A percentile compares a stretch with the other conserved stretches of the same genome.
Conservation (phyloP, 768 basidiomycete species). For the Termitomyces sp. region DNA sequence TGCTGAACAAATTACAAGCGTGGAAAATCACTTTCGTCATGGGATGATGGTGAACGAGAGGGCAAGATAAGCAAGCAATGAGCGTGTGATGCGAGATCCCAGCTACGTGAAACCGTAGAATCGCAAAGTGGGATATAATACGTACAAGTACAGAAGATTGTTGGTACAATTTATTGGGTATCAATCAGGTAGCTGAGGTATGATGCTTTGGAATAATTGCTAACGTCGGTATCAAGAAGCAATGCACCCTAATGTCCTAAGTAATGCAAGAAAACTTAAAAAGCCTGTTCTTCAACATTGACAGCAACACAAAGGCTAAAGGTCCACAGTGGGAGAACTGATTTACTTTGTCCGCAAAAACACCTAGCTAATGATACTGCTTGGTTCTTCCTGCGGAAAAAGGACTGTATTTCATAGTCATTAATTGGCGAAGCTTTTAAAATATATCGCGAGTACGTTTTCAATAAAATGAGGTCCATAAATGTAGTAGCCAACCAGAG, state of each 20-base stretch:
- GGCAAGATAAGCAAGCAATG: not conserved
- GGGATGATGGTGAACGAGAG: not conserved
- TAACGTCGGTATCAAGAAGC: not conserved
- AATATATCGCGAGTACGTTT: constrained; percentile 26
- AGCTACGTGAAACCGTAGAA: not conserved
- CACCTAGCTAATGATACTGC: constrained; percentile 29
- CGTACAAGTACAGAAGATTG: constrained; percentile 11
- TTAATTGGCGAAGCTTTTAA: not conserved
- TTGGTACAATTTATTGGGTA: constrained; percentile 5
- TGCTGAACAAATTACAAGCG: not conserved
- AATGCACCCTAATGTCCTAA: not conserved
- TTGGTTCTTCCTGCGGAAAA: constrained; percentile 19
- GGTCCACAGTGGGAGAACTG: not conserved
- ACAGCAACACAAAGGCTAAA: constrained; percentile 27
- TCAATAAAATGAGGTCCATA: constrained; percentile 33
- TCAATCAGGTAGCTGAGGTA: constrained; percentile 2
- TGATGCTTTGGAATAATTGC: constrained; percentile 22
- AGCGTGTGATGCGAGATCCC: not conserved
- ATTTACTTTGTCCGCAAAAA: constrained; percentile 32
- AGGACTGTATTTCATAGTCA: constrained; percentile 17
- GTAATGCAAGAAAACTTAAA: constrained; percentile 21
- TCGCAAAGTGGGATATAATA: not conserved
- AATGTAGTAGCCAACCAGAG: constrained; percentile 26
- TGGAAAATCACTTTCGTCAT: no score
- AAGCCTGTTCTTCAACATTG: constrained; percentile 24